These are phyloP conservation scores for Ilyonectria robusta DNA, from an alignment of 2,329 filamentous ascomycete genomes.

Conservation along the genomic window DNA sequence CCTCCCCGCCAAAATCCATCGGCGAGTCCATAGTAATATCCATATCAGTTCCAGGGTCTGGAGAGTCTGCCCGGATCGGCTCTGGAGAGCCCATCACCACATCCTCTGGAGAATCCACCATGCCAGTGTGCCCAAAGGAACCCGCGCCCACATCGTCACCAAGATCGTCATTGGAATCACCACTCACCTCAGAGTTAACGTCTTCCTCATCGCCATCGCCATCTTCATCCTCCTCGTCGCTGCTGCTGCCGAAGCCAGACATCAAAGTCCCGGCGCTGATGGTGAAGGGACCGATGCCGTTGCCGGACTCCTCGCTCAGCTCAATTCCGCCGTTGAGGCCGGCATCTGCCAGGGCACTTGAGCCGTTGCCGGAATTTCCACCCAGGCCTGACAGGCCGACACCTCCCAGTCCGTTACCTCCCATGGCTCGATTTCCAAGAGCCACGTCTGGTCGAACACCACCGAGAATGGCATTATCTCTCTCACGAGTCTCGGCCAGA, in stretches of 20 bases:
- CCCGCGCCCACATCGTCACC: conserved; percentile 40
- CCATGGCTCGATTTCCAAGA: conserved; percentile 80
- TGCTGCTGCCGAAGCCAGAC: conserved; percentile 94
- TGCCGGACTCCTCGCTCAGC: conserved; percentile 73
- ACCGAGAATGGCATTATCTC: conserved; percentile 97
- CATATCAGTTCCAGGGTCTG: conserved; percentile 36
- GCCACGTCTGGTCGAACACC: conserved; percentile 94
- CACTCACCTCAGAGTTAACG: conserved; percentile 76
- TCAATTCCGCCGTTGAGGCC: conserved; percentile 85
- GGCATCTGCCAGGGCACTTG: conserved; percentile 83
- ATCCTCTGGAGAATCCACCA: conserved; percentile 48
- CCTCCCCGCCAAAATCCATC: conserved; percentile 37
- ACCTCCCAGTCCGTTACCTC: conserved; percentile 62
- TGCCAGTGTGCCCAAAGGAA: conserved; percentile 47
- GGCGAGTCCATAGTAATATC: conserved; percentile 43
- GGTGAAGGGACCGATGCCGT: conserved; percentile 79
- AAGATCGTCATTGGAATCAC: conserved; percentile 53
- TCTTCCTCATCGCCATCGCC: conserved; percentile 88
- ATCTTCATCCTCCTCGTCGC: conserved; percentile 96
- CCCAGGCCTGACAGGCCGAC: conserved; percentile 65
- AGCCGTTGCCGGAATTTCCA: conserved; percentile 59
- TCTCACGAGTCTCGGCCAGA: conserved; percentile 91
- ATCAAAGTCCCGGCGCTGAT: conserved; percentile 82
- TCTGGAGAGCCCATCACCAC: conserved; percentile 52
- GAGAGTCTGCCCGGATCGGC: conserved; percentile 41